Base-by-base conservation (phyloP, 2,329 filamentous ascomycete genomes). In the Sporothrix curviconia region DNA sequence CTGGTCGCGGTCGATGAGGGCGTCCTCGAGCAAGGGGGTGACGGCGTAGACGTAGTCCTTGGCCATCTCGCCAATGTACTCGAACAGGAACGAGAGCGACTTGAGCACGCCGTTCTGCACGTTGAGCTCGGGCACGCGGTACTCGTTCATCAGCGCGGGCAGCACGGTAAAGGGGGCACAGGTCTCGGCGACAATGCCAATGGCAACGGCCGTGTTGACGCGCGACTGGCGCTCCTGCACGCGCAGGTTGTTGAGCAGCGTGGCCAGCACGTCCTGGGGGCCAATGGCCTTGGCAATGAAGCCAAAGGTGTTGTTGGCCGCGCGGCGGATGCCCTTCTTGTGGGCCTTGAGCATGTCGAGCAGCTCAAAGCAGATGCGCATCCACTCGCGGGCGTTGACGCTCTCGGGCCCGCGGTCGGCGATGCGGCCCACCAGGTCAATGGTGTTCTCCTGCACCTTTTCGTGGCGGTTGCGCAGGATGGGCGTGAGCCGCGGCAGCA, bases 41-140 rank as follows among this genome's bases (percentile, higher is more conserved):
- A 99, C 92, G 17, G 95, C 94, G 68, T 99, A 99, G 69, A 99
- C 94, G 70, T 99, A 99, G 73, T 99, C 94, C 75, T 97, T 99
- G 62, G 91, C 90, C 94, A 99, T 97, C 73, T 99, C 94, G 62
- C 94, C 94, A 70, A 99, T 99, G 74, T 99, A 99, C 70, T 99
- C 94, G 69, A 97, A 99, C 60, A 99, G 80, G 80, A 99, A 99
- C 7, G 90, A 95, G 55, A 99, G 81, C 5, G 92, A 92, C 72
- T 99, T 99, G 69, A 99, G 85, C 34, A 99, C 94, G 75, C 94
- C 94, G 66, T 99, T 99, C 71, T 99, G 94, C 25, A 99, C 94
- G 70, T 99, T 99, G 64, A 99, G 86, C 74, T 99, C 94, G 0
- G 94, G 94, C 8, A 99, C 94, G 55, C 94, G 88, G 73, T 99